These are phyloP conservation scores for Pythium apleroticum DNA, from an alignment of 352 stramenopile species.

Conservation along the genomic window DNA sequence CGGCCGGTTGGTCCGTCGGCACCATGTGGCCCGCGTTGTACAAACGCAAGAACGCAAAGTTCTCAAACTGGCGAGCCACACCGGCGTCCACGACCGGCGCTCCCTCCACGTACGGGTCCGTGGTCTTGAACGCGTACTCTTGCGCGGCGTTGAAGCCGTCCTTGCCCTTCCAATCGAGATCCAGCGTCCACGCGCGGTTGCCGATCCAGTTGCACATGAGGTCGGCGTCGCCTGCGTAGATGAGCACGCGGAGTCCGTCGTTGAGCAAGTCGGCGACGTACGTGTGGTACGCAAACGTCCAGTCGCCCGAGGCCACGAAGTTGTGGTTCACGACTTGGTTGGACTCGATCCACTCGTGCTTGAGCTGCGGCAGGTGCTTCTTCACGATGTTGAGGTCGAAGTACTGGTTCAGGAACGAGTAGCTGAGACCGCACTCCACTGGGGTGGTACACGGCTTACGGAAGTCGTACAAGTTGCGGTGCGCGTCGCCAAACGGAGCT, in stretches of 20 bases:
- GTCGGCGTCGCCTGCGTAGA: constrained; percentile 43
- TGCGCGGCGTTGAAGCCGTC: constrained; percentile 69
- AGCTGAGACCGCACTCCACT: constrained; percentile 18
- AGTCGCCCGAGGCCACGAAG: constrained; percentile 73
- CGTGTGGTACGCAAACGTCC: constrained; percentile 85
- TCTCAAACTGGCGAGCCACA: constrained; percentile 15
- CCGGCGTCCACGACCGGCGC: constrained; percentile 6
- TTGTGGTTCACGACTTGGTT: constrained; percentile 84
- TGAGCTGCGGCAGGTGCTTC: constrained; percentile 1
- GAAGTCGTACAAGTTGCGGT: constrained; percentile 63
- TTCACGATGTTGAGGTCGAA: constrained; percentile 8
- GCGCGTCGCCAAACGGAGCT: constrained; percentile 25
- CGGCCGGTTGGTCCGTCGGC: constrained; percentile 75
- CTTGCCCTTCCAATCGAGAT: constrained; percentile 89
- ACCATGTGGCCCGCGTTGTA: constrained; percentile 90
- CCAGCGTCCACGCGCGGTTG: constrained; percentile 91
- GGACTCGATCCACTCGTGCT: constrained; percentile 66
- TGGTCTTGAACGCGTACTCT: constrained; percentile 25
- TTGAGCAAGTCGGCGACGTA: constrained; percentile 73
- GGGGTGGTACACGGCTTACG: constrained; percentile 34
- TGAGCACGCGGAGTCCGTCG: constrained; percentile 22
- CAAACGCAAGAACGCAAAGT: constrained; percentile 84
- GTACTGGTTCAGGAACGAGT: constrained; percentile 14
- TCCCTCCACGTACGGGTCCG: neutral
- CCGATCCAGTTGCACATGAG: constrained; percentile 97